Evolutionary conservation across 306 rosid species (phyloP).

Genomic region (Casuarina cunninghamiana): DNA sequence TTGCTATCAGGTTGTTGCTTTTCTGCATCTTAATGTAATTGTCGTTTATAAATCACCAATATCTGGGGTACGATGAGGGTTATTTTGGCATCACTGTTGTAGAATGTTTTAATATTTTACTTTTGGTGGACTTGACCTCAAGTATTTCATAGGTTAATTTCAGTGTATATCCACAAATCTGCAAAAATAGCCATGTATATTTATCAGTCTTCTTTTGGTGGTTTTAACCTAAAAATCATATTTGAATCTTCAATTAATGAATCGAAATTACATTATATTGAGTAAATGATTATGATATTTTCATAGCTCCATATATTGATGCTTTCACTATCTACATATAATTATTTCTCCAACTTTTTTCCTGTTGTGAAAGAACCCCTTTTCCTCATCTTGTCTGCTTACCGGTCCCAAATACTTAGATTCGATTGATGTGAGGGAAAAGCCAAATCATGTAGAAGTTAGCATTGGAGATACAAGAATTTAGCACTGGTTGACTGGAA

Average conservation of each 20-base stretch:
- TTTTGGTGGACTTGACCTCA: neutral
- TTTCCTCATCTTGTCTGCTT: neutral
- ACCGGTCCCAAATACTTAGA: neutral
- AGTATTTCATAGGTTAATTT: neutral
- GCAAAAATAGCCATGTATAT: neutral
- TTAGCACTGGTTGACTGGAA: neutral
- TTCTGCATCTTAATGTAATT: neutral
- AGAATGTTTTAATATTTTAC: neutral
- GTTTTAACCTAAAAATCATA: neutral
- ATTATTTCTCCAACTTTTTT: neutral
- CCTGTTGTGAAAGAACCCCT: neutral
- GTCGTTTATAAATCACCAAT: neutral
- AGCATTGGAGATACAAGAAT: neutral
- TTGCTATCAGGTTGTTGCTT: neutral
- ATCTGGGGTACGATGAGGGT: neutral
- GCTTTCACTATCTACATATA: neutral
- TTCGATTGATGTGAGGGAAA: neutral
- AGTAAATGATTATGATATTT: neutral
- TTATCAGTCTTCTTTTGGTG: neutral
- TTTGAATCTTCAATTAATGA: neutral
- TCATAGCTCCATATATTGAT: neutral
- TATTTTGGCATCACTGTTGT: neutral
- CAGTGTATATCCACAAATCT: neutral
- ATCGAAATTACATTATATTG: neutral
- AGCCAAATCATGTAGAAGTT: neutral